These are phyloP conservation scores for Amauroascus verrucosus DNA, from an alignment of 2,329 filamentous ascomycete genomes.

Conservation along the genomic window DNA sequence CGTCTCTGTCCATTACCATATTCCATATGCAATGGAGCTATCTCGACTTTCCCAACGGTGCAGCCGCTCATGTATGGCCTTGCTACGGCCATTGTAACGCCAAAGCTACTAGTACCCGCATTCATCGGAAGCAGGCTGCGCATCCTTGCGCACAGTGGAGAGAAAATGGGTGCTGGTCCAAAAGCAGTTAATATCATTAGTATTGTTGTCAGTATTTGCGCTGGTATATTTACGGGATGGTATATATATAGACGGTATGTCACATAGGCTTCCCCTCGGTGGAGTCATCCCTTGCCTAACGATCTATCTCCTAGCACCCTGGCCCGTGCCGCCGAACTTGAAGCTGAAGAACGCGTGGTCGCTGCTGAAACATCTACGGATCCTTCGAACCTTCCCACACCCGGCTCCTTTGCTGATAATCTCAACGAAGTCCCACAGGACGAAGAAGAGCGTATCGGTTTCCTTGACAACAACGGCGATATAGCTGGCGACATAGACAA, in stretches of 20 bases:
- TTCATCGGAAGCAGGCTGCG: slow-evolving; percentile 84
- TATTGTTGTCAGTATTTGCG: slow-evolving; percentile 59
- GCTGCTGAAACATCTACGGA: slow-evolving; percentile 28
- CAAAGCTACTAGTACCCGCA: slow-evolving; percentile 82
- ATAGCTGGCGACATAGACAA: slow-evolving; percentile 38
- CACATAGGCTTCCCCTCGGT: background rate
- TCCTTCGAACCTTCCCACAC: slow-evolving; percentile 15
- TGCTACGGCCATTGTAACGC: slow-evolving; percentile 70
- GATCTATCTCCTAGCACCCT: slow-evolving; percentile 31
- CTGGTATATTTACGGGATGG: slow-evolving; percentile 68
- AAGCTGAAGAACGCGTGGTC: slow-evolving; percentile 37
- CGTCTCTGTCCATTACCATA: slow-evolving; percentile 87
- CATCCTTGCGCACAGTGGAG: slow-evolving; percentile 68
- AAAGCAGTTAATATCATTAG: slow-evolving; percentile 75
- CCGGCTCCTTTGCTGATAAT: slow-evolving; percentile 26
- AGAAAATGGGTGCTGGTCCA: slow-evolving; percentile 67
- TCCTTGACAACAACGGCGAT: slow-evolving; percentile 33
- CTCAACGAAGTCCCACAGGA: slow-evolving; percentile 33
- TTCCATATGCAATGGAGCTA: slow-evolving; percentile 83
- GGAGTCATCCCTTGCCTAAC: background rate
- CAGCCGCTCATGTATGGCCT: slow-evolving; percentile 63
- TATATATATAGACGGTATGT: slow-evolving; percentile 64
- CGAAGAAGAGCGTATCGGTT: slow-evolving; percentile 37
- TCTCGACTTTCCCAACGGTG: slow-evolving; percentile 87
- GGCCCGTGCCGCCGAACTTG: slow-evolving; percentile 40